Evolutionary conservation across 1,284 basidiomycete genomes (phyloP), one percentile per base, ranked within the genome.

Genomic region (Heterobasidion parviporum): DNA sequence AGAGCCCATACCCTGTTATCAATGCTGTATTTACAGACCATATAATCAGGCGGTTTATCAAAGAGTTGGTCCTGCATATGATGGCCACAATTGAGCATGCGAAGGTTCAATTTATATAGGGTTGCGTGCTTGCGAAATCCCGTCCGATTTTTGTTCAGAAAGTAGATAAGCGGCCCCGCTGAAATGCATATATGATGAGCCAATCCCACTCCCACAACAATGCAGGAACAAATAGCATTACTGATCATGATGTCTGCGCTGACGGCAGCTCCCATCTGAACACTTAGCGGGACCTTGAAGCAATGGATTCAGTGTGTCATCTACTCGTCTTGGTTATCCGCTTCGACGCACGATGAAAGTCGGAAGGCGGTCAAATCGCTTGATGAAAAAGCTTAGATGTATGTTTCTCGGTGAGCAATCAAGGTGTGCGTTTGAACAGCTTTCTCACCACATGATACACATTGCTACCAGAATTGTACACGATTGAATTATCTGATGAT

Each of bases 1-100:
- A 8, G 49, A 43, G 14, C 15, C 6, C 50, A n/a, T 50, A 56
- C 55, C 57, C 55, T 15, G 55, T 56, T 1, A 56, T 38, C 18
- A 59, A 43, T 9, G 55, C 57, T n/a, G 52, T 53, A 33, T 53
- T 59, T 10, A 57, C 47, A 6, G 56, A 53, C 58, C 54, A 57
- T 10, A 50, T 34, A 14, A 57, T 57, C 32, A 59, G n/a, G 38
- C 46, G 46, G 43, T 54, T 55, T 46, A 59, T 57, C 41, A 55
- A 33, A 14, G 58, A 53, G 35, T 55, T 54, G 1, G 56, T 56
- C 51, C 57, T 58, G 7, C 10, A 41, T n/a, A 32, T 16, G 16
- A 38, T 10, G 32, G 44, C 46, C 6, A 26, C 8, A 50, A 8
- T 38, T 10, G 47, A 48, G 50, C 6, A 51, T 32, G 26, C 26